Conservation (phyloP, 495 filamentous ascomycete species). For the Daldinia decipiens region DNA sequence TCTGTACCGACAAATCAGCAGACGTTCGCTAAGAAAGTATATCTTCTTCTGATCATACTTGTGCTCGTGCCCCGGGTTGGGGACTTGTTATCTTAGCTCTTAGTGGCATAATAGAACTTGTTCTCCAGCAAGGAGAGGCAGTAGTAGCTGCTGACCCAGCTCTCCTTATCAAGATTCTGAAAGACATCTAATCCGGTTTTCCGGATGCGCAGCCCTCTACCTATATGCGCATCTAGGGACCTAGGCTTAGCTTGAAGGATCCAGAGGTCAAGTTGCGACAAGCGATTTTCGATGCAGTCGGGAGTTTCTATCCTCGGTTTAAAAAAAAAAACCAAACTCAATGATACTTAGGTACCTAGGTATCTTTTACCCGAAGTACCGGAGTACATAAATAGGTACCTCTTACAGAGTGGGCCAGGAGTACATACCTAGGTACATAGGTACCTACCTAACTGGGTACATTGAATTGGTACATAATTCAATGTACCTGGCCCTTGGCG, state of each 20-base stretch:
- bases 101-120: conserved; percentile 76
- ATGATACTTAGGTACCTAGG: no score
- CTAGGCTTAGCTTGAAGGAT: conserved; percentile 22
- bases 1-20: conserved; percentile 55
- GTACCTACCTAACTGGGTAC: no score
- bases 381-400: no score
- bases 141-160: conserved; percentile 52
- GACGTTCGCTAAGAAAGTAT: background rate
- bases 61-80: conserved; percentile 62
- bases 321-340: conserved; percentile 40
- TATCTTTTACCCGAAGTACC: conserved; percentile 29
- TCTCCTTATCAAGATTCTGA: conserved; percentile 52
- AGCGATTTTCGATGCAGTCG: conserved; percentile 16
- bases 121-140: conserved; percentile 52
- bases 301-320: conserved; percentile 27
- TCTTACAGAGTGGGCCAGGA: background rate
- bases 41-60: conserved; percentile 49
- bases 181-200: conserved; percentile 54
- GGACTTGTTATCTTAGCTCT: conserved; percentile 81
- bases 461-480: no score
- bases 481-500: no score
- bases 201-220: conserved; percentile 40
- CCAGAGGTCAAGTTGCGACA: conserved; percentile 5
- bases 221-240: conserved; percentile 41
- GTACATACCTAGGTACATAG: no score